Evolutionary conservation across 1,139 yeast genomes (phyloP).

Genomic region (Debaryomycetaceae sp.): DNA sequence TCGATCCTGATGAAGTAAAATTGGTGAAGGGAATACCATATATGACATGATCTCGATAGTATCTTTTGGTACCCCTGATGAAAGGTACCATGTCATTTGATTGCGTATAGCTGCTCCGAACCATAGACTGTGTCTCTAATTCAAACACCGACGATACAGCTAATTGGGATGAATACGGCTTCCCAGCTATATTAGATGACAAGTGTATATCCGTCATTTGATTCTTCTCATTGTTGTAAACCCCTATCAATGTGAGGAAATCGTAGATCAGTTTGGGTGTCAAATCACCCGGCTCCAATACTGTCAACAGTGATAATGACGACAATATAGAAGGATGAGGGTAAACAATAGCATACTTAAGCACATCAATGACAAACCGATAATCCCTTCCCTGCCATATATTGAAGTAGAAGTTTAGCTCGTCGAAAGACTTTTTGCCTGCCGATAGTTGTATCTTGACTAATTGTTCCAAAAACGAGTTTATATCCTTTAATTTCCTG

Average conservation of each 20-base stretch:
- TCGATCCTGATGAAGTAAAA: background rate
- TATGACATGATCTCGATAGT: constrained; percentile 25
- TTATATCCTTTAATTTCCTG: constrained; percentile 8
- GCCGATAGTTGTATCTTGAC: constrained; percentile 9
- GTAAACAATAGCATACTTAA: constrained; percentile 30
- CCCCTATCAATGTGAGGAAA: constrained; percentile 18
- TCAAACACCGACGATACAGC: constrained; percentile 18
- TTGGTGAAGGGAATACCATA: constrained; percentile 23
- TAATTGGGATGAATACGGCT: constrained; percentile 14
- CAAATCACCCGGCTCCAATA: constrained; percentile 9
- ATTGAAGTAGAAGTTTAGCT: constrained; percentile 21
- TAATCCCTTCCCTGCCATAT: constrained; percentile 34
- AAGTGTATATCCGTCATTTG: constrained; percentile 26
- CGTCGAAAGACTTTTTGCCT: constrained; percentile 15
- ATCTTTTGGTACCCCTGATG: constrained; percentile 18
- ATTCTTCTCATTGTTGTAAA: constrained; percentile 21
- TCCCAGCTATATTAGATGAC: constrained; percentile 29
- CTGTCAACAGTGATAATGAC: constrained; percentile 12
- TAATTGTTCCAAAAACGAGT: constrained; percentile 13
- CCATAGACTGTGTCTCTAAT: constrained; percentile 13
- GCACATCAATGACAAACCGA: constrained; percentile 21
- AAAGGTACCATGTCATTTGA: constrained; percentile 26
- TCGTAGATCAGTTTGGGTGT: constrained; percentile 14
- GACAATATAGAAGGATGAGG: constrained; percentile 28
- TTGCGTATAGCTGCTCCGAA: constrained; percentile 1